Evolutionary conservation across 2,329 filamentous ascomycete species (phyloP).

Genomic region (Sclerotinia sclerotiorum): DNA sequence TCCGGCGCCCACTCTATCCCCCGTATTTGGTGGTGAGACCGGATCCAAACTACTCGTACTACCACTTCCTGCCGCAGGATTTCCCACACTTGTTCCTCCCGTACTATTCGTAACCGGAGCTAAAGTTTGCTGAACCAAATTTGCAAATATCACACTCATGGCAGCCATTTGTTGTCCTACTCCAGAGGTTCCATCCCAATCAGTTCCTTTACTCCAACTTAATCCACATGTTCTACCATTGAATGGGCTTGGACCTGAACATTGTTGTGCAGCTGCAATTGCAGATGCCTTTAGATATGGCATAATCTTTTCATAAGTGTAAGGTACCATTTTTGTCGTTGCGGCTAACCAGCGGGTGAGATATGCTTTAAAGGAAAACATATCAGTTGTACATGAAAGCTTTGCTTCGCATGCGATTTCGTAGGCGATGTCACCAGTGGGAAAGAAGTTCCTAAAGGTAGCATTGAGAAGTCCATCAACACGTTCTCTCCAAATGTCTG

Average conservation of each 20-base stretch:
- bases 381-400: slow-evolving; percentile 59
- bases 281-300: slow-evolving; percentile 56
- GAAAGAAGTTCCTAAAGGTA: slow-evolving; percentile 43
- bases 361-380: slow-evolving; percentile 66
- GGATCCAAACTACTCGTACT: slow-evolving; percentile 27
- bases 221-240: slow-evolving; percentile 55
- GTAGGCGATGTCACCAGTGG: slow-evolving; percentile 53
- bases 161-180: slow-evolving; percentile 72
- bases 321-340: slow-evolving; percentile 58
- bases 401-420: slow-evolving; percentile 59
- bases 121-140: slow-evolving; percentile 40
- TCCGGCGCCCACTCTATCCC: slow-evolving; percentile 45
- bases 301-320: slow-evolving; percentile 54
- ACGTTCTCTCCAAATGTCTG: slow-evolving; percentile 43
- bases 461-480: slow-evolving; percentile 41
- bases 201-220: slow-evolving; percentile 53
- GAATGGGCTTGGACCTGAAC: slow-evolving; percentile 54
- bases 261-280: slow-evolving; percentile 54
- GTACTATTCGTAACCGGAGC: slow-evolving; percentile 37
- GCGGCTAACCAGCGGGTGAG: slow-evolving; percentile 60
- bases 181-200: slow-evolving; percentile 55
- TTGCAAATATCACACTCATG: slow-evolving; percentile 57
- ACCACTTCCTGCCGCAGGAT: slow-evolving; percentile 33
- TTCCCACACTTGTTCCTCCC: slow-evolving; percentile 42
- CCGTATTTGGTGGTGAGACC: slow-evolving; percentile 40